Evolutionary conservation across 1,284 basidiomycete species (phyloP).

Genomic region (Trametes polyzona): DNA sequence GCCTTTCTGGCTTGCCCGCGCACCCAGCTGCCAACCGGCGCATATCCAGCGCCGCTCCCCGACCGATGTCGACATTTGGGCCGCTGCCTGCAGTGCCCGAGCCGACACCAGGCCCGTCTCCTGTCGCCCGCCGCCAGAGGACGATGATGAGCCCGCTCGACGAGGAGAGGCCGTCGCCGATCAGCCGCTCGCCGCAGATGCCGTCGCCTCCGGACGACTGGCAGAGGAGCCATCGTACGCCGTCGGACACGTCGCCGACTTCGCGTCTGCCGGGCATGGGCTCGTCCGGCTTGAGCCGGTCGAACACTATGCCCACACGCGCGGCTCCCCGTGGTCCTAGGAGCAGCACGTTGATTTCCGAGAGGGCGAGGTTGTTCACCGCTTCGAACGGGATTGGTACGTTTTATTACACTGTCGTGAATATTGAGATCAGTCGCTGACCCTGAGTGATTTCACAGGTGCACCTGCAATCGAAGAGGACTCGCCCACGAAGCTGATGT

Average conservation of each 20-base stretch:
- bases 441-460: not conserved
- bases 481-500: conserved; percentile 30
- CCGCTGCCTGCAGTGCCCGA: conserved; percentile 21
- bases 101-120: conserved; percentile 2
- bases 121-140: conserved; percentile 9
- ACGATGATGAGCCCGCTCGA: conserved; percentile 15
- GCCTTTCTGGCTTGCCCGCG: conserved; percentile 24
- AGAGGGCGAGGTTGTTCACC: conserved; percentile 48
- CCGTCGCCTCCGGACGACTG: conserved; percentile 21
- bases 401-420: conserved; percentile 1
- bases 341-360: conserved; percentile 52
- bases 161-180: conserved; percentile 3
- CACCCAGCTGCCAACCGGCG: conserved; percentile 27
- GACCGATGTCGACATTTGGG: conserved; percentile 20
- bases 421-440: not conserved
- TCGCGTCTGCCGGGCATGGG: conserved; percentile 16
- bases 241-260: conserved; percentile 16
- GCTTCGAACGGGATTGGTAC: conserved; percentile 26
- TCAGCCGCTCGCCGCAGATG: conserved; percentile 15
- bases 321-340: conserved; percentile 31
- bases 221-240: conserved; percentile 18
- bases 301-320: conserved; percentile 27
- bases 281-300: conserved; percentile 23
- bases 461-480: conserved; percentile 19
- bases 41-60: conserved; percentile 12